These are phyloP conservation scores for Solanum arcanum DNA, from an alignment of 257 asterid genomes.

Conservation along the genomic window DNA sequence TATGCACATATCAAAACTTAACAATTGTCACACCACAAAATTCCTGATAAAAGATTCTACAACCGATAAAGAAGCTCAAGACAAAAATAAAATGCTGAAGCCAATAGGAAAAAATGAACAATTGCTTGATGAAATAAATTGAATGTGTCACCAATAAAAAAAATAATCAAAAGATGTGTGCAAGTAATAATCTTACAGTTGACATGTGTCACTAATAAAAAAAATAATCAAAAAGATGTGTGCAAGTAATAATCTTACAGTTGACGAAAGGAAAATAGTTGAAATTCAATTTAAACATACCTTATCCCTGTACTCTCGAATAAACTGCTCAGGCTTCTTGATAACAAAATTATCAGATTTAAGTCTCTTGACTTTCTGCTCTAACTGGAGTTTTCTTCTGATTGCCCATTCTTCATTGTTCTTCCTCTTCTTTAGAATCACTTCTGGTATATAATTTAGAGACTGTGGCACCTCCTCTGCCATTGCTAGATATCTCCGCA, in stretches of 20 bases:
- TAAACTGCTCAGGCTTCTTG: conserved; percentile 82
- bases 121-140: background rate
- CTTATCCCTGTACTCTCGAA: conserved; percentile 69
- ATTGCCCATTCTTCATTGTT: conserved; percentile 89
- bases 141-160: background rate
- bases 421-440: conserved; percentile 82
- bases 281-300: conserved; percentile 15
- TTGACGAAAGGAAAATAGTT: background rate
- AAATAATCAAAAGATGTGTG: background rate
- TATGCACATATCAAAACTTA: background rate
- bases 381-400: conserved; percentile 50
- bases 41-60: background rate
- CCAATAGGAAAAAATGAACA: background rate
- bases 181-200: background rate
- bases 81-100: background rate
- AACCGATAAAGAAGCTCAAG: background rate
- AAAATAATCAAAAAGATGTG: too few species aligned
- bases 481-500: conserved; percentile 14
- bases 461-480: conserved; percentile 40
- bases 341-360: conserved; percentile 35
- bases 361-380: conserved; percentile 53
- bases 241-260: background rate
- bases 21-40: background rate
- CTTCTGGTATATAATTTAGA: conserved; percentile 64
- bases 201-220: background rate